Evolutionary conservation across 176 grass and related monocot species (phyloP).

Genomic region (Luzula sylvatica): DNA sequence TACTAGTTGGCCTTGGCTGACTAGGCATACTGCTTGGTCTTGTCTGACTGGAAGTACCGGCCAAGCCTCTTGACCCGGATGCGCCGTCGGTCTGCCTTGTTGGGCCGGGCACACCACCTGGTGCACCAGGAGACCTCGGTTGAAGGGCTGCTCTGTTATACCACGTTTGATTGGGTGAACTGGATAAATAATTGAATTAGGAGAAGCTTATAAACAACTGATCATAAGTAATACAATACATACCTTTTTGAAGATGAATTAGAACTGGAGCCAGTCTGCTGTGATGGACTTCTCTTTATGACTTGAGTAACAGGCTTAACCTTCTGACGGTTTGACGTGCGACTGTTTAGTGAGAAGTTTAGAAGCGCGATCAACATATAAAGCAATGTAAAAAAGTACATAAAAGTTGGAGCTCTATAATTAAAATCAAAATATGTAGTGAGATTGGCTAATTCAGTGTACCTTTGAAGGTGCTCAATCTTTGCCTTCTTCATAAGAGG

Average conservation of each 20-base stretch:
- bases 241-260: too few relatives aligned
- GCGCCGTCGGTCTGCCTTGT: neutral
- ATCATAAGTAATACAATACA: neutral
- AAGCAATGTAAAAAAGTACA: too few relatives aligned
- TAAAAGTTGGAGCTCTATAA: neutral
- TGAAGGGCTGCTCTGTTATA: neutral
- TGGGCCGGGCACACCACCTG: neutral
- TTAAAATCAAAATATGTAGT: neutral
- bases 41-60: too few relatives aligned
- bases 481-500: constrained; percentile 23
- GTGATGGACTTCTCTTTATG: too few relatives aligned
- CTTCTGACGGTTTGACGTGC: too few relatives aligned
- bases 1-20: too few relatives aligned
- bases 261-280: too few relatives aligned
- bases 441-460: too few relatives aligned
- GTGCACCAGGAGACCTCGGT: neutral
- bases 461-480: neutral
- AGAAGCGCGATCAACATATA: too few relatives aligned
- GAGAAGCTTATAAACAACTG: neutral
- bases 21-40: neutral
- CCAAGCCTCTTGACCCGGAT: neutral
- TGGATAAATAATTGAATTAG: neutral
- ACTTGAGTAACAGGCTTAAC: too few relatives aligned
- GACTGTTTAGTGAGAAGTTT: too few relatives aligned
- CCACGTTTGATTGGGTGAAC: neutral